These are phyloP conservation scores for Aspergillus fischeri DNA, from an alignment of 2,329 filamentous ascomycete species.

Conservation along the genomic window DNA sequence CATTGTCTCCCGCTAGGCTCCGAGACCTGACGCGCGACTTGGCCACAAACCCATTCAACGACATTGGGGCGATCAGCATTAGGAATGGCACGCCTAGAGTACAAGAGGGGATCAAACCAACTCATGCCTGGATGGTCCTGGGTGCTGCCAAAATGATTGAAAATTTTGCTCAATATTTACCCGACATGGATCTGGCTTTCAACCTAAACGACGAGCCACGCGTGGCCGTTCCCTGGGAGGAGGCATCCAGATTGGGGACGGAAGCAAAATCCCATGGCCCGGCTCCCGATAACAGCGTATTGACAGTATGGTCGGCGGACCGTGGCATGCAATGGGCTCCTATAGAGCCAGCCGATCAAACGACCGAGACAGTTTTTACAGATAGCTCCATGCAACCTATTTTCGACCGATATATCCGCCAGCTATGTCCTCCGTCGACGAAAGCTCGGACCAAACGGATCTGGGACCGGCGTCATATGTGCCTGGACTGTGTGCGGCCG, in stretches of 20 bases:
- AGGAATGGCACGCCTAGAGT: slow-evolving; percentile 50
- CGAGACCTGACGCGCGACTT: slow-evolving; percentile 51
- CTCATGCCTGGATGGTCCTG: slow-evolving; percentile 57
- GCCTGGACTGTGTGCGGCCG: slow-evolving; percentile 57
- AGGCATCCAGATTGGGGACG: slow-evolving; percentile 34
- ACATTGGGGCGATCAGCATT: slow-evolving; percentile 54
- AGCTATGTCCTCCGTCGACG: slow-evolving; percentile 61
- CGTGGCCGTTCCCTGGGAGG: slow-evolving; percentile 51
- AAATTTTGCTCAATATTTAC: slow-evolving; percentile 51
- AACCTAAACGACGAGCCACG: slow-evolving; percentile 60
- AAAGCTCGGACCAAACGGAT: slow-evolving; percentile 54
- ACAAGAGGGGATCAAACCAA: slow-evolving; percentile 49
- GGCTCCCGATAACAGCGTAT: slow-evolving; percentile 18
- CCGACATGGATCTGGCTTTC: slow-evolving; percentile 61
- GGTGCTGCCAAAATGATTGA: slow-evolving; percentile 52
- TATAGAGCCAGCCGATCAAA: slow-evolving; percentile 32
- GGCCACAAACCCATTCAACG: slow-evolving; percentile 52
- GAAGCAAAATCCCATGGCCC: slow-evolving; percentile 19
- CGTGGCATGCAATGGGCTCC: slow-evolving; percentile 37
- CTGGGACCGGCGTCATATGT: slow-evolving; percentile 63
- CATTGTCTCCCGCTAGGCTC: slow-evolving; percentile 48
- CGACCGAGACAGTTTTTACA: slow-evolving; percentile 34
- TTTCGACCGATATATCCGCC: slow-evolving; percentile 41
- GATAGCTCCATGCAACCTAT: slow-evolving; percentile 39
- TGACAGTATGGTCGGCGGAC: slow-evolving; percentile 33